Percentiles rank a stretch among this genome's conserved stretches.
These are phyloP conservation scores for Choiromyces venosus DNA, from an alignment of 495 filamentous ascomycete genomes.

Conservation along the genomic window DNA sequence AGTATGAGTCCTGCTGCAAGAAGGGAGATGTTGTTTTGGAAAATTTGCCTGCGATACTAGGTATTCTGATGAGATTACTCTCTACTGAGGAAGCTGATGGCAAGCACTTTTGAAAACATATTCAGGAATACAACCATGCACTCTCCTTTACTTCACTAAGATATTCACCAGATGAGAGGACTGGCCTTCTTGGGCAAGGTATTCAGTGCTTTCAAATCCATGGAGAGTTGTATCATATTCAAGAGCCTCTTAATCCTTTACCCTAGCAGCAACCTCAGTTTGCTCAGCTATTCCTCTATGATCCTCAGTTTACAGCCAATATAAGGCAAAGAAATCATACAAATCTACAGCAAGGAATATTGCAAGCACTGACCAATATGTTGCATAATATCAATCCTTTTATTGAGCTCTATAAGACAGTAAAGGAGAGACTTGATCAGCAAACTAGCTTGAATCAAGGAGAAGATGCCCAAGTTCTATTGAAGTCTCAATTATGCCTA, in stretches of 20 bases:
- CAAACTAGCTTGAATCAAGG: neutral
- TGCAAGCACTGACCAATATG: neutral
- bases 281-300: no score
- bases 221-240: no score
- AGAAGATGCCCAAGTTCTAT: neutral
- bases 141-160: no score
- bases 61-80: neutral
- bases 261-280: no score
- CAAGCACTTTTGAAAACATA: no score
- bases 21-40: neutral
- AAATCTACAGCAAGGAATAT: neutral
- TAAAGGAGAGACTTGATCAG: neutral
- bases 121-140: no score
- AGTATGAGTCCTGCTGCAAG: neutral
- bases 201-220: no score
- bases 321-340: neutral
- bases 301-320: no score
- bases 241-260: no score
- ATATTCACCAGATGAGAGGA: no score
- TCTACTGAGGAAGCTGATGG: no score
- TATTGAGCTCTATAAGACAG: neutral
- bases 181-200: no score
- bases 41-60: neutral
- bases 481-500: neutral
- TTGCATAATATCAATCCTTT: neutral